Evolutionary conservation across 2,329 filamentous ascomycete genomes (phyloP).

Genomic region (Aspergillus alliaceus): DNA sequence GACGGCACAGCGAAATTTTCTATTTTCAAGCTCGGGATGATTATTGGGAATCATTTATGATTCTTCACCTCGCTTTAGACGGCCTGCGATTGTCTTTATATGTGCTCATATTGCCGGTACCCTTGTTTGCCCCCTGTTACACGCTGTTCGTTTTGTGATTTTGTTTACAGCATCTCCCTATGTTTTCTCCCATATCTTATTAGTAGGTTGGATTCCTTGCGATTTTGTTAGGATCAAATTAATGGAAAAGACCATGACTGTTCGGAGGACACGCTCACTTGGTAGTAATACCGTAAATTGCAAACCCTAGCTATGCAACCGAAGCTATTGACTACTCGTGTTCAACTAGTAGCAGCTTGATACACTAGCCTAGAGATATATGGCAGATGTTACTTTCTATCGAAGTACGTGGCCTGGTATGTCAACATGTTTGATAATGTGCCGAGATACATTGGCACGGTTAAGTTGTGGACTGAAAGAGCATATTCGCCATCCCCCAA

Average conservation of each 20-base stretch:
- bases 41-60: slow-evolving; percentile 17
- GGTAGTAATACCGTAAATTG: slow-evolving; percentile 11
- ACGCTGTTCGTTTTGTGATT: background rate
- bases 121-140: slow-evolving; percentile 1
- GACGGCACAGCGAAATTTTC: slow-evolving; percentile 5
- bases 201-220: slow-evolving; percentile 36
- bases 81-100: slow-evolving; percentile 31
- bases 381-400: no score
- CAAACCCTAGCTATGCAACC: background rate
- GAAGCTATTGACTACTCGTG: background rate
- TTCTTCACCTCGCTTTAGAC: slow-evolving; percentile 34
- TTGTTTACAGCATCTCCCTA: slow-evolving; percentile 15
- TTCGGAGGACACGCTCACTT: slow-evolving; percentile 12
- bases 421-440: no score
- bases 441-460: no score
- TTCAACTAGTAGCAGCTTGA: background rate
- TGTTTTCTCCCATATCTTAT: slow-evolving; percentile 20
- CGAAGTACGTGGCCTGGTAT: no score
- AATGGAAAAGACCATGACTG: slow-evolving; percentile 36
- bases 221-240: slow-evolving; percentile 32
- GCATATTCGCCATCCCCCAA: no score
- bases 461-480: no score
- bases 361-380: no score
- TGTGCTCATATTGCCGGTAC: slow-evolving; percentile 27
- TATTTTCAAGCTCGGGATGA: slow-evolving; percentile 13